phyloP scores from a whole-genome alignment of 2,329 filamentous ascomycete genomes.

The Exophiala calicioides region DNA sequence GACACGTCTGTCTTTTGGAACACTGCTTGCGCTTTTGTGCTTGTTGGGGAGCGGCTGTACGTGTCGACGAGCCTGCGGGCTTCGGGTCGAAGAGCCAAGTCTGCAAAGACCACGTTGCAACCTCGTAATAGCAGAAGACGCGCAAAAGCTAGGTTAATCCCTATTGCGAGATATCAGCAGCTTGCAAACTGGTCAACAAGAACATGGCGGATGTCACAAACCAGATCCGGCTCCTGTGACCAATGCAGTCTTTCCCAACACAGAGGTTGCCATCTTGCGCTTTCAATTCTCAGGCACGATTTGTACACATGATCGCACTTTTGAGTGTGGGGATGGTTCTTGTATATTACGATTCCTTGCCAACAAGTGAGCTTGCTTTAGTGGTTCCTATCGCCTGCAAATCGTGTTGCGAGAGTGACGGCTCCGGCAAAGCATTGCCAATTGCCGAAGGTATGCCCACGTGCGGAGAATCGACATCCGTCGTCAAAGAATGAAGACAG shows the following conservation, averaged over 20 bases:
- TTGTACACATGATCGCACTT: not conserved
- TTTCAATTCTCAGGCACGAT: too few relatives aligned
- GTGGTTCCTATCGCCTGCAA: too few relatives aligned
- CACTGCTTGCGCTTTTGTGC: conserved; percentile 33
- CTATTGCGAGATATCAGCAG: conserved; percentile 1
- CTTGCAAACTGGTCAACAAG: not conserved
- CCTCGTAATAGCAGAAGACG: conserved; percentile 43
- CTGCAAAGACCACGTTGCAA: conserved; percentile 49
- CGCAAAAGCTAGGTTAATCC: conserved; percentile 48
- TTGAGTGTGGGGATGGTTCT: not conserved
- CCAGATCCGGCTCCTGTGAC: conserved; percentile 58
- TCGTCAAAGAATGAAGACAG: too few relatives aligned
- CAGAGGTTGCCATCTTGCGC: conserved; percentile 17
- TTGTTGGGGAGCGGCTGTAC: conserved; percentile 29
- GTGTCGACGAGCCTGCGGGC: conserved; percentile 41
- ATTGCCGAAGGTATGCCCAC: too few relatives aligned
- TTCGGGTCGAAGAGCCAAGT: conserved; percentile 46
- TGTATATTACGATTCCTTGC: too few relatives aligned
- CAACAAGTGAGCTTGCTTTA: too few relatives aligned
- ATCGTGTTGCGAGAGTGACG: too few relatives aligned
- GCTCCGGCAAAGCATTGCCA: too few relatives aligned
- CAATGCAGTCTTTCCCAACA: conserved; percentile 44
- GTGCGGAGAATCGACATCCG: too few relatives aligned
- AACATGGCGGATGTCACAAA: conserved; percentile 29
- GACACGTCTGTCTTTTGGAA: conserved; percentile 50